A percentile compares a stretch with the other conserved stretches of the same genome.
phyloP scores from a whole-genome alignment of 805 yeast genomes.

The Nakazawaea ishiwadae region DNA sequence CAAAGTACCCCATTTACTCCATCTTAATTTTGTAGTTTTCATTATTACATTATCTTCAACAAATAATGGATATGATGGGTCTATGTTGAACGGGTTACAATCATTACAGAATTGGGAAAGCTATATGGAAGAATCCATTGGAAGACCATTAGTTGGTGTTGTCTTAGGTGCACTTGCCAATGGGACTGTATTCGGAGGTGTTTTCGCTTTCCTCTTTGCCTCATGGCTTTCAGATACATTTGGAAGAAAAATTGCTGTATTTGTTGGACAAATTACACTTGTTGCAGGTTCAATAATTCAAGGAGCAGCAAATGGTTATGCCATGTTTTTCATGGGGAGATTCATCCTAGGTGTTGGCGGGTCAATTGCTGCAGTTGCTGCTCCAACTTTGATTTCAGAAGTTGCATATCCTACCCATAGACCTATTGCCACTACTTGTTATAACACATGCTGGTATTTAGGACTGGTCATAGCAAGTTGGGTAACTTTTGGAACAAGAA shows the following conservation, averaged over 20 bases:
- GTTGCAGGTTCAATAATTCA: slow-evolving; percentile 9
- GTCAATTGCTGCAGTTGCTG: slow-evolving; percentile 30
- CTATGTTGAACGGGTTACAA: slow-evolving; percentile 47
- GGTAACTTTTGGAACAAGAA: slow-evolving; percentile 41
- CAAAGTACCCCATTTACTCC: slow-evolving; percentile 30
- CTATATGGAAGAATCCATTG: slow-evolving; percentile 32
- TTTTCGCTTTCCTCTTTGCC: slow-evolving; percentile 26
- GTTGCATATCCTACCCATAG: slow-evolving; percentile 38
- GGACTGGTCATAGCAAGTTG: slow-evolving; percentile 53
- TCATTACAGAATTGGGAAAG: slow-evolving; percentile 34
- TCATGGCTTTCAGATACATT: slow-evolving; percentile 28
- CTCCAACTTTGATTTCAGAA: slow-evolving; percentile 43
- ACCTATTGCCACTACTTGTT: slow-evolving; percentile 32
- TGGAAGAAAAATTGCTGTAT: slow-evolving; percentile 32
- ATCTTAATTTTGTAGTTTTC: slow-evolving; percentile 30
- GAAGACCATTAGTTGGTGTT: slow-evolving; percentile 36
- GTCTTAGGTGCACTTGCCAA: slow-evolving; percentile 34
- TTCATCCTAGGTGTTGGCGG: slow-evolving; percentile 39
- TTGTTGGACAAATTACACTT: slow-evolving; percentile 4
- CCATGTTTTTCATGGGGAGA: slow-evolving; percentile 33
- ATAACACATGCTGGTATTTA: slow-evolving; percentile 46
- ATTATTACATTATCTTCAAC: slow-evolving; percentile 41
- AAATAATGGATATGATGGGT: slow-evolving; percentile 43
- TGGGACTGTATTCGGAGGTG: slow-evolving; percentile 37
- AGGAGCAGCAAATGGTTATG: slow-evolving; percentile 19